Conservation (phyloP, 805 yeast species). For the Starmerella sp. region DNA sequence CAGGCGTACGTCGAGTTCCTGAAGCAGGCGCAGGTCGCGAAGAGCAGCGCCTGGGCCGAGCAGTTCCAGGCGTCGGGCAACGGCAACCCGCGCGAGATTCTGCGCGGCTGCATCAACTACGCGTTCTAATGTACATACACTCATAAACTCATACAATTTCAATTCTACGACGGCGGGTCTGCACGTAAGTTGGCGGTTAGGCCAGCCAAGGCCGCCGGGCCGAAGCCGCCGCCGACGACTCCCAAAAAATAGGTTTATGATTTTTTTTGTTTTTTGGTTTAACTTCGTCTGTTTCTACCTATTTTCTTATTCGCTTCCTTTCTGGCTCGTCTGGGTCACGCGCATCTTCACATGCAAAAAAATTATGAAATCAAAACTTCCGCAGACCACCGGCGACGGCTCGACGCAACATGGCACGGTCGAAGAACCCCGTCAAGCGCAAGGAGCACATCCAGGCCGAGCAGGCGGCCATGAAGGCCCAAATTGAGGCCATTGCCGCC, state of each 20-base stretch:
- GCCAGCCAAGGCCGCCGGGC: no score
- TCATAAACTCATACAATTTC: no score
- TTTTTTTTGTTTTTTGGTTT: background rate
- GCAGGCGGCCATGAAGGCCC: conserved; percentile 9
- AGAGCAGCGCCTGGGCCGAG: conserved; percentile 34
- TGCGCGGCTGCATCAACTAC: conserved; percentile 32
- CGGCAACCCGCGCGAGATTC: conserved; percentile 47
- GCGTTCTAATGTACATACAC: conserved; percentile 21
- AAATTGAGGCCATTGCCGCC: conserved; percentile 2
- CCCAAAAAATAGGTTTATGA: no score
- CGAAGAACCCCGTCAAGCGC: conserved; percentile 8
- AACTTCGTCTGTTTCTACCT: no score
- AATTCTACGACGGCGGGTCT: no score
- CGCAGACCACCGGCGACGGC: background rate
- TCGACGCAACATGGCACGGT: conserved; percentile 5
- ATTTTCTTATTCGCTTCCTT: background rate
- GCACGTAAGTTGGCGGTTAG: no score
- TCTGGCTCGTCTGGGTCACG: background rate
- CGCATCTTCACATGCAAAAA: background rate
- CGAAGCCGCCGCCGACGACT: no score
- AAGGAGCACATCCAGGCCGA: conserved; percentile 7
- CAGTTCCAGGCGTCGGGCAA: conserved; percentile 47
- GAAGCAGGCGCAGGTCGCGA: conserved; percentile 32
- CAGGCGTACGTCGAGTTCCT: conserved; percentile 34
- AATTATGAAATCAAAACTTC: conserved; percentile 1